These are phyloP conservation scores for Leptographium procerum DNA, from an alignment of 2,329 filamentous ascomycete genomes.

Conservation along the genomic window DNA sequence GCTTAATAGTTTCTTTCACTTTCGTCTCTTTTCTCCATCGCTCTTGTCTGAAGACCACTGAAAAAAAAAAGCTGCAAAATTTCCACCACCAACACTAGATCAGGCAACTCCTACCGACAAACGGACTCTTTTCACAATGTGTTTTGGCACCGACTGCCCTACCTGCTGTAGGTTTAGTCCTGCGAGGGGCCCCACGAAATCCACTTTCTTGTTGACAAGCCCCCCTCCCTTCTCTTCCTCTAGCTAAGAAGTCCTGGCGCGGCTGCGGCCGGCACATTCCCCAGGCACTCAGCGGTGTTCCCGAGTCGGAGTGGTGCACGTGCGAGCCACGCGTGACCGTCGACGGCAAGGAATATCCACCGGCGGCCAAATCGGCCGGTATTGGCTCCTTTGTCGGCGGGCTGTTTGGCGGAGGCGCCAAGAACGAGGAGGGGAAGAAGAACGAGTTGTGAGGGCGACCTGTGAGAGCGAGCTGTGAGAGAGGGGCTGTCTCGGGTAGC, in stretches of 20 bases:
- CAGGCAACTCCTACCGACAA: too few species aligned
- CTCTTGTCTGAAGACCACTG: background rate
- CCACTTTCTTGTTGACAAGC: background rate
- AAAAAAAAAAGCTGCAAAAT: background rate
- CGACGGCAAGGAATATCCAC: conserved; percentile 33
- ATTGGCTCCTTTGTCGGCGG: conserved; percentile 28
- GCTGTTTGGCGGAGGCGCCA: conserved; percentile 14
- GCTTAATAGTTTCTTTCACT: too few species aligned
- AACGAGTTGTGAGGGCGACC: background rate
- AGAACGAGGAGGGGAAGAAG: background rate
- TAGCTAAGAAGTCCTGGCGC: conserved; percentile 37
- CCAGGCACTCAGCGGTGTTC: conserved; percentile 29
- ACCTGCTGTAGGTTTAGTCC: conserved; percentile 26
- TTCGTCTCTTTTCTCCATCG: background rate
- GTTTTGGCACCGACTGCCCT: conserved; percentile 27
- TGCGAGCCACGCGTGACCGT: conserved; percentile 33
- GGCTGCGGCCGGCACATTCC: conserved; percentile 37
- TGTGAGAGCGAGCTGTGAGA: background rate
- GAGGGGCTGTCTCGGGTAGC: background rate
- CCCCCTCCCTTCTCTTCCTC: conserved; percentile 14
- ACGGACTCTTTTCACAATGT: too few species aligned
- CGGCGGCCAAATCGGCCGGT: conserved; percentile 25
- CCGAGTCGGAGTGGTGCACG: conserved; percentile 35
- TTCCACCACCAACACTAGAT: too few species aligned
- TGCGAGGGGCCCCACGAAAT: background rate